Evolutionary conservation across 1,284 basidiomycete genomes (phyloP).

Genomic region (Clitocybe nebularis): DNA sequence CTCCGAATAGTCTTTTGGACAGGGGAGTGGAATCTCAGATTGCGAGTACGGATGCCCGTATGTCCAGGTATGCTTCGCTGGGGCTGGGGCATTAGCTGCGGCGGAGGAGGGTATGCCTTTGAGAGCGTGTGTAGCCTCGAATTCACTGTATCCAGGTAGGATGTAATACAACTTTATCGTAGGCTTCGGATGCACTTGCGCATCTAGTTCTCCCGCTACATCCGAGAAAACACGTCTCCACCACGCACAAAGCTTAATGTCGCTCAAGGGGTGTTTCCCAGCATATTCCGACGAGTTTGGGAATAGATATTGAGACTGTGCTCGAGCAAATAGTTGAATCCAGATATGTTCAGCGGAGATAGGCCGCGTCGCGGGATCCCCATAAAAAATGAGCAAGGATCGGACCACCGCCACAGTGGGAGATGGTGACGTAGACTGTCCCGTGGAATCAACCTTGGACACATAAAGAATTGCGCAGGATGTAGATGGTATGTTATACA

Average conservation of each 20-base stretch:
- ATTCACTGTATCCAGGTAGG: constrained; percentile 68
- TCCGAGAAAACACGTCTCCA: constrained; percentile 77
- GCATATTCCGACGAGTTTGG: constrained; percentile 79
- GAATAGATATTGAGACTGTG: constrained; percentile 92
- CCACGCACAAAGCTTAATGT: constrained; percentile 85
- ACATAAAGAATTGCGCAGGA: constrained; percentile 81
- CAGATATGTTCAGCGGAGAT: constrained; percentile 53
- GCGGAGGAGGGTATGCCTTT: too few relatives aligned
- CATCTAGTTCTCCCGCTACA: constrained; percentile 42
- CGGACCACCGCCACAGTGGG: constrained; percentile 69
- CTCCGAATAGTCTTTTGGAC: constrained; percentile 33
- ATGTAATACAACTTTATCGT: constrained; percentile 56
- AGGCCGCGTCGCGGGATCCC: constrained; percentile 64
- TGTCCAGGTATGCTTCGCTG: constrained; percentile 41
- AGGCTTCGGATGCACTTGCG: constrained; percentile 18
- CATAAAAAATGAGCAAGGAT: constrained; percentile 68
- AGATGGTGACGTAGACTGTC: constrained; percentile 58
- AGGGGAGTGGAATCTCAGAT: constrained; percentile 54
- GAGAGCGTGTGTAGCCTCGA: constrained; percentile 67
- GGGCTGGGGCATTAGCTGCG: constrained; percentile 25
- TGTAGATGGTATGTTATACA: constrained; percentile 75
- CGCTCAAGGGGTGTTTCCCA: constrained; percentile 76
- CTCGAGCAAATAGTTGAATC: constrained; percentile 89
- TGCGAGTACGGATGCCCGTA: constrained; percentile 78
- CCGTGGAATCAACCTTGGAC: constrained; percentile 93